Conservation (phyloP, 805 yeast genomes). For the Vanderwaltozyma yarrowii region DNA sequence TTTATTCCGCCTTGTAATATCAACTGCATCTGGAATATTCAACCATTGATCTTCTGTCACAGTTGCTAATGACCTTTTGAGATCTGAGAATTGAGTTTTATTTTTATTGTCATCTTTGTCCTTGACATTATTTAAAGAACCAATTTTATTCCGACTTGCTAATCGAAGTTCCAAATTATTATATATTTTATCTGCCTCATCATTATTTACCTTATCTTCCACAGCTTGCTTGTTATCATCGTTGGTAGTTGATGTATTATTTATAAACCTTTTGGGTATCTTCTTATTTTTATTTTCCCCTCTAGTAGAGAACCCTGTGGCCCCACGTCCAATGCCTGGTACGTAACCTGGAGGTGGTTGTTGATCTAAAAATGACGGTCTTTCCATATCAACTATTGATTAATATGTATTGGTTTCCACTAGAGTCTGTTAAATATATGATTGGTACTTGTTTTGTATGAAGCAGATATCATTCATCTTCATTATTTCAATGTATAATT, state of each 20-base stretch:
- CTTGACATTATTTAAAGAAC: too few species aligned
- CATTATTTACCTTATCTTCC: conserved; percentile 29
- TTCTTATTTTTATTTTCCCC: conserved; percentile 39
- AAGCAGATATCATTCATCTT: too few species aligned
- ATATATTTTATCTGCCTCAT: conserved; percentile 71
- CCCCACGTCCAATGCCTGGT: conserved; percentile 93
- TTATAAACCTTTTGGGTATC: conserved; percentile 19
- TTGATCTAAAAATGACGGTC: conserved; percentile 64
- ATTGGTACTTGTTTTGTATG: too few species aligned
- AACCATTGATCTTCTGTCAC: conserved; percentile 72
- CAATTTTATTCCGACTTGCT: conserved; percentile 23
- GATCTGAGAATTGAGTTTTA: conserved; percentile 45
- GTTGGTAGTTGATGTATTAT: conserved; percentile 9
- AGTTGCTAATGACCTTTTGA: conserved; percentile 49
- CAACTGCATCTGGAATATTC: conserved; percentile 77
- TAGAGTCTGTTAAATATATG: too few species aligned
- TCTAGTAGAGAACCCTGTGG: conserved; percentile 82
- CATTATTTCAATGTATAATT: too few species aligned
- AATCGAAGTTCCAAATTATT: conserved; percentile 52
- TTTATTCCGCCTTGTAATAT: conserved; percentile 71
- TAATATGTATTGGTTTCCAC: too few species aligned
- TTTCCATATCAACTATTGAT: conserved; percentile 28
- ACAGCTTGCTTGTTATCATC: conserved; percentile 13
- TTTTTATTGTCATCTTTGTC: conserved; percentile 7
- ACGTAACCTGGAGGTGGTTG: conserved; percentile 84